phyloP scores from a whole-genome alignment of 1,284 basidiomycete genomes.

The Takashimella koratensis region DNA sequence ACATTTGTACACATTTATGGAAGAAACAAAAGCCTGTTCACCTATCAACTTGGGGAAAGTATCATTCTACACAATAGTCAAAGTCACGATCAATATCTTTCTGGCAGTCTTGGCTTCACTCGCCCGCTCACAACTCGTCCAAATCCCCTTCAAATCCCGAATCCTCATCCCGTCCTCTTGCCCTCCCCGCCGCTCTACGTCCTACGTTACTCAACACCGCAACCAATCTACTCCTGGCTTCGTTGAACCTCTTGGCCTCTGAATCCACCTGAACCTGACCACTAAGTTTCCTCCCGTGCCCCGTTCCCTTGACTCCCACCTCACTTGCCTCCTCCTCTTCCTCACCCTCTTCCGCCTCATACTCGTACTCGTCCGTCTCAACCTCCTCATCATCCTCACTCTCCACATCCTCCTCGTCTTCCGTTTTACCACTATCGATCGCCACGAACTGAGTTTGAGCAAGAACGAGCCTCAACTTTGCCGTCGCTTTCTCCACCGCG shows the following conservation, averaged over 20 bases:
- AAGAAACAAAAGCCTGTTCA: no score
- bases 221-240: conserved; percentile 41
- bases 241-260: conserved; percentile 29
- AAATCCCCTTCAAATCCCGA: conserved; percentile 42
- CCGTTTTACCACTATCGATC: conserved; percentile 16
- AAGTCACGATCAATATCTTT: no score
- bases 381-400: conserved; percentile 15
- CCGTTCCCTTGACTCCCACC: no score
- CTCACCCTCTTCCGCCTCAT: conserved; percentile 1
- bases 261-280: not conserved
- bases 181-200: conserved; percentile 36
- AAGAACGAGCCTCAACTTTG: conserved; percentile 37
- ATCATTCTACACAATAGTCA: not conserved
- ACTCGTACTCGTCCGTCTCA: conserved; percentile 7
- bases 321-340: conserved; percentile 3
- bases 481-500: conserved; percentile 32
- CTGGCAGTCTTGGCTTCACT: not conserved
- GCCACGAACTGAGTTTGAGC: conserved; percentile 40
- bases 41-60: no score
- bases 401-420: conserved; percentile 6
- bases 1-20: no score
- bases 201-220: conserved; percentile 36
- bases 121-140: conserved; percentile 31
- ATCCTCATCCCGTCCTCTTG: conserved; percentile 34
- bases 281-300: conserved; percentile 11